These are phyloP conservation scores for Maudiozyma saulgeensis DNA, from an alignment of 805 yeast species.

Conservation along the genomic window DNA sequence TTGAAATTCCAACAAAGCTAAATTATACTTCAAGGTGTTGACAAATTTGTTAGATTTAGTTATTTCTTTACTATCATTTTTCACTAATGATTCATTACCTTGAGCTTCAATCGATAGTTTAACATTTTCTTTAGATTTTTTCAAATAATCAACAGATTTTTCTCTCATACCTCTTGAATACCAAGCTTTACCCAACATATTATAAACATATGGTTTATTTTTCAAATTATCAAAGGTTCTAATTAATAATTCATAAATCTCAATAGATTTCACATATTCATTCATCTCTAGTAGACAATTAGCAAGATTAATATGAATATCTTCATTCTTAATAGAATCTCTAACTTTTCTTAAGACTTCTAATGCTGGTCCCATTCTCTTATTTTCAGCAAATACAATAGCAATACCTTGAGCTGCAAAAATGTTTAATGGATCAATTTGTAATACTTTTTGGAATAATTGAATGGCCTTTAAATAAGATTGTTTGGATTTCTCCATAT, in stretches of 20 bases:
- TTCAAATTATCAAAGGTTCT: constrained; percentile 49
- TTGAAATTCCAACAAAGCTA: constrained; percentile 77
- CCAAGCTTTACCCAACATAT: constrained; percentile 85
- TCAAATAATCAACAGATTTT: constrained; percentile 49
- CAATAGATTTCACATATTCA: constrained; percentile 79
- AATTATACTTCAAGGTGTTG: constrained; percentile 57
- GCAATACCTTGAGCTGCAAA: constrained; percentile 98
- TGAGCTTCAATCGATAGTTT: constrained; percentile 40
- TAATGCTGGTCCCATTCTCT: constrained; percentile 63
- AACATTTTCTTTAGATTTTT: constrained; percentile 54
- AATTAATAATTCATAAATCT: constrained; percentile 75
- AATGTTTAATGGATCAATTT: constrained; percentile 73
- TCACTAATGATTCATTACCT: not conserved
- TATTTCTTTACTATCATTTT: constrained; percentile 9
- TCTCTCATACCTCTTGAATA: constrained; percentile 64
- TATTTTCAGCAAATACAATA: constrained; percentile 79
- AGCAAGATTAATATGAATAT: constrained; percentile 77
- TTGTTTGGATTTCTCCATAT: constrained; percentile 48
- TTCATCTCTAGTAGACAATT: constrained; percentile 77
- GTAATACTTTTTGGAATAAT: constrained; percentile 77
- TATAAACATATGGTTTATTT: constrained; percentile 55
- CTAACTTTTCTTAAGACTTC: constrained; percentile 82
- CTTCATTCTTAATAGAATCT: constrained; percentile 78
- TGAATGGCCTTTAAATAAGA: constrained; percentile 87
- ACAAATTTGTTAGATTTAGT: constrained; percentile 30